Evolutionary conservation across 306 rosid species (phyloP), one percentile per base, ranked within the genome.

Genomic region (Abrus pulchellus): DNA sequence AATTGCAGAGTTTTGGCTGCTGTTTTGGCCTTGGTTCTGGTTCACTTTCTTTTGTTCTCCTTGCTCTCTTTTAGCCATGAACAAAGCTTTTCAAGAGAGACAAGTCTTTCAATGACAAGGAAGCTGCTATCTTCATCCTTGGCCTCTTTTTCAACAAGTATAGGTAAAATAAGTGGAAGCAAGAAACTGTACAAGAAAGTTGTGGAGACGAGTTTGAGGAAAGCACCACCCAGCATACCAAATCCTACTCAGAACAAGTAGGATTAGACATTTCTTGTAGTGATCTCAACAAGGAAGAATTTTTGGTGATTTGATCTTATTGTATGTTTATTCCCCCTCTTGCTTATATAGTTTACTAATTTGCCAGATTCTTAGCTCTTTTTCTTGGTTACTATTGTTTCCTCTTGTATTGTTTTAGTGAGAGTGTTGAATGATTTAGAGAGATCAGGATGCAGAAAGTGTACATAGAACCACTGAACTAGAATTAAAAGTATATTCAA

Each of bases 181-280:
- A 85, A 41, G 77, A 73, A 67, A 32, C 84, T 81, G 60, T 69
- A 77, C 80, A 85, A 79, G 82, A 88, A 85, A 85, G 89, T 76
- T 81, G 85, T 88, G 90, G 92, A 88, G 70, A 80, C 62, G 4
- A 86, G 87, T 72, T 75, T 88, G 67, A 86, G 82, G 82, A 85
- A 40, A 81, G 87, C 86, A 48, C 92, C 94, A 27, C 81, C 88
- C 11, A 88, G 83, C 64, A 84, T 80, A n/a, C 89, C 90, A 73
- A 88, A 90, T 87, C 94, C 94, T 64, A 90, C 83, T 3, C 94
- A 90, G 79, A 90, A 90, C 72, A 83, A 85, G 89, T 86, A 83
- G 85, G 43, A 57, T 45, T 54, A n/a, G 45, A 61, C 32, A 2
- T 53, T 40, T 48, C 30, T 32, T n/a, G 1, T 28, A 6, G 75